Evolutionary conservation across 345 rosid genomes (phyloP), one percentile per base, ranked within the genome.

Genomic region (Limnanthes douglasii): DNA sequence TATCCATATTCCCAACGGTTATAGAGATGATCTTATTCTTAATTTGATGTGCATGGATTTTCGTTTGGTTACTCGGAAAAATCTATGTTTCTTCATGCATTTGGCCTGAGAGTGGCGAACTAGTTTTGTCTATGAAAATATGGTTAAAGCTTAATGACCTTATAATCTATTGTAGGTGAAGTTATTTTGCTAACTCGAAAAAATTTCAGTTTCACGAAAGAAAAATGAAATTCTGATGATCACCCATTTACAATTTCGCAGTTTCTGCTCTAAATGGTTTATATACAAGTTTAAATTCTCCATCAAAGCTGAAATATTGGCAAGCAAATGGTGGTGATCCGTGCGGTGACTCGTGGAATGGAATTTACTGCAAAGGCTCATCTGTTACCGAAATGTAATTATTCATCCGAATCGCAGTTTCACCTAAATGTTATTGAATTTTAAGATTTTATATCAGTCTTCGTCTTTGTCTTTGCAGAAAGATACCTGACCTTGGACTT

Each of bases 261-360:
- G 95, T 65, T 15, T 59, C 81, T 33, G 95, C 92, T 39, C 86
- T 90, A 21, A 90, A 80, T 53, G 94, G 72, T 20, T 72, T 78
- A 68, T 84, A 49, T 36, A 84, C 69, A 39, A 77, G 79, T 70
- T 62, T 90, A 62, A 75, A 77, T 59, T 72, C 84, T 35, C 86
- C 94, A 20, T 72, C 85, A 13, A 43, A 62, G 51, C 54, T 90
- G 46, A 65, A 28, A 13, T 79, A 77, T 10, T 90, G 98, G 98
- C 46, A 63, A 58, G 35, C 77, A 8, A 50, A 51, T 21, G 95
- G 94, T 5, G 96, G 98, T 1, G 92, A 84, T 57, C 95, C 95
- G 46, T 84, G 98, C 51, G 86, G 71, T 2, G 78, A 74, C 17
- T 61, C 76, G 17, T 90, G 98, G 94, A 61, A 74, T 56, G 98